Conservation (phyloP, 1,284 basidiomycete genomes). For the Gymnopus androsaceus region DNA sequence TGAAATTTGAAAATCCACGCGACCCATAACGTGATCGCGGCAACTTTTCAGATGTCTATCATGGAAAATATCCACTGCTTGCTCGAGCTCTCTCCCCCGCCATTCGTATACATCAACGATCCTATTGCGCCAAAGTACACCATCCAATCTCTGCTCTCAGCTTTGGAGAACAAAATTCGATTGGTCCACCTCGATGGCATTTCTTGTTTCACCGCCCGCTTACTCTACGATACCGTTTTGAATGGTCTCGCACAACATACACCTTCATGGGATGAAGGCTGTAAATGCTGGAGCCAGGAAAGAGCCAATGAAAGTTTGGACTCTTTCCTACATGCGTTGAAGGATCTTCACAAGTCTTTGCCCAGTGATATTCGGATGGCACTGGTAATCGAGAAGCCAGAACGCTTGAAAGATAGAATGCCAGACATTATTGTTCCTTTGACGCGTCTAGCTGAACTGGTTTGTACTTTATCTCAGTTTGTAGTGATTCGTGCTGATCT, state of each 20-base stretch:
- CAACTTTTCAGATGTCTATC: background rate
- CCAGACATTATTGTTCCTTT: slow-evolving; percentile 72
- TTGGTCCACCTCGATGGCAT: slow-evolving; percentile 60
- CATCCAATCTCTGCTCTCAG: slow-evolving; percentile 38
- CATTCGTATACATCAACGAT: slow-evolving; percentile 75
- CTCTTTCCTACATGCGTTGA: slow-evolving; percentile 65
- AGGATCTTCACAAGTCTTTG: slow-evolving; percentile 30
- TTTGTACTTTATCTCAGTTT: slow-evolving; percentile 39
- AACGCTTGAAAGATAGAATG: slow-evolving; percentile 62
- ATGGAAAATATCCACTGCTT: slow-evolving; percentile 3
- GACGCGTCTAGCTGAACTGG: slow-evolving; percentile 73
- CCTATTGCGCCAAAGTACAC: slow-evolving; percentile 52
- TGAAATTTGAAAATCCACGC: no score
- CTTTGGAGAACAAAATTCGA: slow-evolving; percentile 33
- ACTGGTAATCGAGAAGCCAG: slow-evolving; percentile 68
- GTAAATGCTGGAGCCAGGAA: slow-evolving; percentile 51
- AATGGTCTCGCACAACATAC: slow-evolving; percentile 59
- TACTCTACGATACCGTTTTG: slow-evolving; percentile 70
- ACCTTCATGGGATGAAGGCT: slow-evolving; percentile 61
- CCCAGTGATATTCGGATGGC: slow-evolving; percentile 44
- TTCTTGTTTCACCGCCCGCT: slow-evolving; percentile 63
- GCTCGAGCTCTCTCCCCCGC: slow-evolving; percentile 44
- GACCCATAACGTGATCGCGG: background rate
- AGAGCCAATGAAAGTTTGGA: slow-evolving; percentile 66
- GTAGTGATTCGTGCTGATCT: slow-evolving; percentile 3